Percentiles rank a stretch among this genome's conserved stretches.
These are phyloP conservation scores for Radiomyces spectabilis DNA, from an alignment of 192 early-diverging fungal species.

Conservation along the genomic window DNA sequence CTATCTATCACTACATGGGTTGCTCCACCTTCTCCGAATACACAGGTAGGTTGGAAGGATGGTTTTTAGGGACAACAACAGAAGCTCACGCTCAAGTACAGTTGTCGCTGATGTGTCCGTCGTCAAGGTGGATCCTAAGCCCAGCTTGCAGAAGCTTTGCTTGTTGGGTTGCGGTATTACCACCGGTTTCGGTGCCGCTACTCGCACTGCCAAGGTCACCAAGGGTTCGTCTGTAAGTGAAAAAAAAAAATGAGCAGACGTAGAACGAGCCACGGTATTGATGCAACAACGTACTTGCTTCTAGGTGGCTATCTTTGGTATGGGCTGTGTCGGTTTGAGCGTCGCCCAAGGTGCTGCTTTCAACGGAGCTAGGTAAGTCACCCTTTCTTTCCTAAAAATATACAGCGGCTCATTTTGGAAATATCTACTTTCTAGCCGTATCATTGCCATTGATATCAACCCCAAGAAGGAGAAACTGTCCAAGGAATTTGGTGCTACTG, in stretches of 20 bases:
- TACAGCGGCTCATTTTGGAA: too few species aligned
- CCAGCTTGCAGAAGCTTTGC: constrained; percentile 80
- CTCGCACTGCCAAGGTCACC: constrained; percentile 88
- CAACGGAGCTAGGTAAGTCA: constrained; percentile 25
- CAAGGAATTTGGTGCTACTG: constrained; percentile 76
- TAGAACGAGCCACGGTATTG: too few species aligned
- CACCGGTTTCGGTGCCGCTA: constrained; percentile 93
- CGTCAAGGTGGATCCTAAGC: constrained; percentile 76
- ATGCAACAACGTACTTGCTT: not conserved
- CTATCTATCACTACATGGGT: constrained; percentile 94
- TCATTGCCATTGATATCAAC: constrained; percentile 91
- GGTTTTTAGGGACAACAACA: not conserved
- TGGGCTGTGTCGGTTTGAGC: constrained; percentile 89
- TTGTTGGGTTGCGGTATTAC: constrained; percentile 95
- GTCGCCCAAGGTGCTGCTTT: constrained; percentile 78
- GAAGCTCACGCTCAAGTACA: not conserved
- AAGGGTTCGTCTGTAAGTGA: constrained; percentile 45
- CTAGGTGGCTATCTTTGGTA: constrained; percentile 84
- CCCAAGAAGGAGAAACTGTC: constrained; percentile 77
- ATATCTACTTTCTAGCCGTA: constrained; percentile 44
- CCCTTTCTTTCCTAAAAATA: not conserved
- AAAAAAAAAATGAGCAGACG: too few species aligned
- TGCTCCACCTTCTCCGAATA: constrained; percentile 94
- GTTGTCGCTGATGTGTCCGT: constrained; percentile 87
- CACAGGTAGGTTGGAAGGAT: constrained; percentile 59